Evolutionary conservation across 2,329 filamentous ascomycete genomes (phyloP).

Genomic region (Aureobasidium sp.): DNA sequence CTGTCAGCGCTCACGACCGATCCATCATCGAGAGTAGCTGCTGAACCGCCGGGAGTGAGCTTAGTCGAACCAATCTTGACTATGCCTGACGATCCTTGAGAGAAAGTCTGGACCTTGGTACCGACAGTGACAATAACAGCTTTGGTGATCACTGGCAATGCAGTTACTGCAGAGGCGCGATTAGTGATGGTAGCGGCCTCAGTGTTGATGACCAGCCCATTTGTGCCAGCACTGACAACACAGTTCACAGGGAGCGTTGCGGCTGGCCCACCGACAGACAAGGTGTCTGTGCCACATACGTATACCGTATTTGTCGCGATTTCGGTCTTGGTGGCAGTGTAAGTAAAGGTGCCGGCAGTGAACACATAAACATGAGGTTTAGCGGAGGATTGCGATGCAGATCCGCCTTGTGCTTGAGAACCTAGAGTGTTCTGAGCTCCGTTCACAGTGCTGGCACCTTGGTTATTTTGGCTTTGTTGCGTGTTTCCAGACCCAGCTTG

Average conservation of each 20-base stretch:
- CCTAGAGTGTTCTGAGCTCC: background rate
- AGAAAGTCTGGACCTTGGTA: conserved; percentile 9
- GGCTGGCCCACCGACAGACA: background rate
- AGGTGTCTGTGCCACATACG: background rate
- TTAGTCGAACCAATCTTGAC: conserved; percentile 16
- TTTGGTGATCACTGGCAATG: background rate
- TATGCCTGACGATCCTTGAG: background rate
- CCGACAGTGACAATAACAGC: background rate
- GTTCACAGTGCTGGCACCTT: background rate
- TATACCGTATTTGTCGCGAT: background rate
- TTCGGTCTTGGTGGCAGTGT: background rate
- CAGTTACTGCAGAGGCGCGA: background rate
- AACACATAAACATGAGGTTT: background rate
- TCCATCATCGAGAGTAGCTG: conserved; percentile 15
- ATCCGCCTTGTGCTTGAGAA: background rate
- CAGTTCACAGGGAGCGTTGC: background rate
- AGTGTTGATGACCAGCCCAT: background rate
- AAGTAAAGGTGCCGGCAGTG: background rate
- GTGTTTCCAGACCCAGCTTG: background rate
- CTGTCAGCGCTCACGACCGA: conserved; percentile 14
- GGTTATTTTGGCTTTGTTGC: too few relatives aligned
- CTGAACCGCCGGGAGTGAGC: conserved; percentile 12
- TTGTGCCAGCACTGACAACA: background rate
- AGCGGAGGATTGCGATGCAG: background rate
- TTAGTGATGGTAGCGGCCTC: background rate